phyloP scores from a whole-genome alignment of 2,329 filamentous ascomycete genomes.

The Blumeriella jaapii region DNA sequence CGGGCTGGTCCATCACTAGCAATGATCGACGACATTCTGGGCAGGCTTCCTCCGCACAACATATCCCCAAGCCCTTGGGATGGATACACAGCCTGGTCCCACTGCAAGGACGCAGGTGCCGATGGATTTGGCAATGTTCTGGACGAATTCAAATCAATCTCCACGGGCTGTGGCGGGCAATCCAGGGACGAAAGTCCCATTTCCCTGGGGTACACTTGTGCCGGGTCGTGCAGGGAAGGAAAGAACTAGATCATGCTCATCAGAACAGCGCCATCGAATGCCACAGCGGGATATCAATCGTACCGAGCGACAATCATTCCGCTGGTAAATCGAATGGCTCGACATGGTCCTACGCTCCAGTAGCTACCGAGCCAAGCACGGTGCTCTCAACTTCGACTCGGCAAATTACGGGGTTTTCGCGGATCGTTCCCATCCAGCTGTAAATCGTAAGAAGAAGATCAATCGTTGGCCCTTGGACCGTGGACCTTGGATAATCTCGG shows the following conservation, averaged over 20 bases:
- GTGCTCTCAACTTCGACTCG: conserved; percentile 7
- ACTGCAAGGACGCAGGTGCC: conserved; percentile 12
- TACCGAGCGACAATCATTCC: conserved; percentile 20
- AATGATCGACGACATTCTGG: conserved; percentile 15
- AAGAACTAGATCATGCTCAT: conserved; percentile 20
- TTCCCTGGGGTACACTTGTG: conserved; percentile 18
- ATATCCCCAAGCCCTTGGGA: conserved; percentile 17
- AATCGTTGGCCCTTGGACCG: conserved; percentile 7
- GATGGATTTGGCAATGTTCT: conserved; percentile 23
- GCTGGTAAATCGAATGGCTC: conserved; percentile 18
- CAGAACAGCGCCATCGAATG: conserved; percentile 12
- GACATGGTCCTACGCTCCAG: conserved; percentile 18
- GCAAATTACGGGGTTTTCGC: conserved; percentile 10
- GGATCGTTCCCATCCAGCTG: too few relatives aligned
- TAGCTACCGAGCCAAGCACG: conserved; percentile 6
- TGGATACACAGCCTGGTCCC: conserved; percentile 14
- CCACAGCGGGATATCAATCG: conserved; percentile 7
- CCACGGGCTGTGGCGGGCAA: conserved; percentile 20
- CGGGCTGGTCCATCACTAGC: conserved; percentile 15
- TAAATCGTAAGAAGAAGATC: conserved; percentile 14
- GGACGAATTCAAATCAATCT: conserved; percentile 23
- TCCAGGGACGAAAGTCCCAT: conserved; percentile 22
- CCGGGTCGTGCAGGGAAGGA: conserved; percentile 15
- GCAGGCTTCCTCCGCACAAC: conserved; percentile 14
- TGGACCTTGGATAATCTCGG: too few relatives aligned